phyloP scores from a whole-genome alignment of 805 yeast species.

The Ogataea pilisensis region DNA sequence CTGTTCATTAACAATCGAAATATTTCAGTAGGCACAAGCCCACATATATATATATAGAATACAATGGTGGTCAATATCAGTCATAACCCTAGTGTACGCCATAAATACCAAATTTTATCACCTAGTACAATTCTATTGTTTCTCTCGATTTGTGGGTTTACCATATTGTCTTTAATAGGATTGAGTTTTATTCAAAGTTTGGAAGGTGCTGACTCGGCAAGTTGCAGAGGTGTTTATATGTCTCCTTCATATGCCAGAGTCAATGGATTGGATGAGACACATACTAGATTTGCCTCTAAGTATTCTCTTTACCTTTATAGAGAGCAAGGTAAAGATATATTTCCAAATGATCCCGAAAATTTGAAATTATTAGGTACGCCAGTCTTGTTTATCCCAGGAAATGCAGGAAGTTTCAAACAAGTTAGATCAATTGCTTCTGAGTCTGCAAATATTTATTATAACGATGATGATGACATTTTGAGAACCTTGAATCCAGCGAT shows the following conservation, averaged over 20 bases:
- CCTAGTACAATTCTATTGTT: constrained; percentile 13
- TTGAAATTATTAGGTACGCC: constrained; percentile 65
- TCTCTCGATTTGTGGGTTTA: constrained; percentile 22
- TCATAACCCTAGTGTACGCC: neutral
- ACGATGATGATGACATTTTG: constrained; percentile 25
- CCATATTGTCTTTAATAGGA: constrained; percentile 23
- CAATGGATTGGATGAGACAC: constrained; percentile 64
- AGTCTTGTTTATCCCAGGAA: constrained; percentile 91
- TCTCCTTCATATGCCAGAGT: constrained; percentile 78
- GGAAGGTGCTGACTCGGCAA: constrained; percentile 44
- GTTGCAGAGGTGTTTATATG: constrained; percentile 72
- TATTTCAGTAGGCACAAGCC: too few relatives aligned
- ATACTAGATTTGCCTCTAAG: constrained; percentile 69
- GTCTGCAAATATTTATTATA: constrained; percentile 52
- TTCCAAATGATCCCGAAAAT: constrained; percentile 40
- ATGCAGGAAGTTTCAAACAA: constrained; percentile 92
- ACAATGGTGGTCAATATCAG: neutral
- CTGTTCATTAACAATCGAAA: too few relatives aligned
- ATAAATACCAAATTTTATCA: constrained; percentile 4
- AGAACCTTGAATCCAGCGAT: constrained; percentile 29
- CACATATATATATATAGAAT: too few relatives aligned
- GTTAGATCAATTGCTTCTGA: constrained; percentile 90
- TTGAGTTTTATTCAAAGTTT: constrained; percentile 27
- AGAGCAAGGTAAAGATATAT: constrained; percentile 66
- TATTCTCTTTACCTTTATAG: constrained; percentile 83